Evolutionary conservation across 2,329 filamentous ascomycete genomes (phyloP).

Genomic region (Zalaria obscura): DNA sequence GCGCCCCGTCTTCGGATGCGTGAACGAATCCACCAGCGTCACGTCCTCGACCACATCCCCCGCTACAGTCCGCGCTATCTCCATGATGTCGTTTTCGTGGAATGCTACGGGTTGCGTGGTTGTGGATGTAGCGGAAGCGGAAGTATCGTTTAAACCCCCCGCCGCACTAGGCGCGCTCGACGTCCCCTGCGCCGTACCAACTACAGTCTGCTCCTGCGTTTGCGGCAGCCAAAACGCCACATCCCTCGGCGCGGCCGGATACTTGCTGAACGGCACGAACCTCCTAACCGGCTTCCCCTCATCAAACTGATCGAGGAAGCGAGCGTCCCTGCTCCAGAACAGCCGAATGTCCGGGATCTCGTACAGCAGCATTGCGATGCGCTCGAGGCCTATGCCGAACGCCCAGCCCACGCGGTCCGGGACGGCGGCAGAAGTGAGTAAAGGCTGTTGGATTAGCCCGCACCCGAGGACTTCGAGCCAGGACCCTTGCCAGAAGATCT

Average conservation of each 20-base stretch:
- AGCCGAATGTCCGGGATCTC: conserved; percentile 90
- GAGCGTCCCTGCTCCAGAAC: conserved; percentile 78
- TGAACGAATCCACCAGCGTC: conserved; percentile 68
- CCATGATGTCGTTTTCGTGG: conserved; percentile 97
- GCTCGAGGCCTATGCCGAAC: conserved; percentile 85
- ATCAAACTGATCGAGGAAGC: conserved; percentile 76
- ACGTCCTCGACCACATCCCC: conserved; percentile 86
- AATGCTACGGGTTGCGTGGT: conserved; percentile 30
- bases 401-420: conserved; percentile 77
- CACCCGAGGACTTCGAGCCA: conserved; percentile 96
- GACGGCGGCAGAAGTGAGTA: conserved; percentile 65
- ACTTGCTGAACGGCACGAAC: conserved; percentile 81
- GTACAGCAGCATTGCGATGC: conserved; percentile 95
- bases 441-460: conserved; percentile 71
- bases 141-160: conserved; percentile 14
- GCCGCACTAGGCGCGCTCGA: conserved; percentile 19
- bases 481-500: conserved; percentile 85
- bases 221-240: conserved; percentile 90
- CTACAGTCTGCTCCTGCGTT: too few species aligned
- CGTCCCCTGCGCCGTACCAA: too few species aligned
- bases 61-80: conserved; percentile 70
- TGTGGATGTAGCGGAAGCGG: conserved; percentile 18
- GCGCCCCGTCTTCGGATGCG: conserved; percentile 69
- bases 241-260: conserved; percentile 81
- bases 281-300: conserved; percentile 38